These are phyloP conservation scores for Phyllosticta ampelicida DNA, from an alignment of 2,329 filamentous ascomycete genomes.

Conservation along the genomic window DNA sequence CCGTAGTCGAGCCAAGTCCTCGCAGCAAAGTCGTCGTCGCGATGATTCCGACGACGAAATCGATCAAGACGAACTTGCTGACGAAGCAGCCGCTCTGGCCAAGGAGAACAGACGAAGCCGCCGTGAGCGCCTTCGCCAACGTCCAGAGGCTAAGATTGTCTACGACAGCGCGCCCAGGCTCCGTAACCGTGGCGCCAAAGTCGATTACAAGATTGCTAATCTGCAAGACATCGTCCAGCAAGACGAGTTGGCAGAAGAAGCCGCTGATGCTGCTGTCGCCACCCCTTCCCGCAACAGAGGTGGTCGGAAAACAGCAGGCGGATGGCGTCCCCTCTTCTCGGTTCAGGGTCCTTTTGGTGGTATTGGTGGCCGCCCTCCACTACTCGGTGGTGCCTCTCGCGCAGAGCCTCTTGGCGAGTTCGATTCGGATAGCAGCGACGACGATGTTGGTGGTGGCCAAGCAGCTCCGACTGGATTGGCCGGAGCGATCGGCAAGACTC, in stretches of 20 bases:
- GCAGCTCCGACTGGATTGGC: constrained; percentile 71
- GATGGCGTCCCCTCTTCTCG: constrained; percentile 72
- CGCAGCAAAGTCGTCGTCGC: constrained; percentile 34
- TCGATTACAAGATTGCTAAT: constrained; percentile 80
- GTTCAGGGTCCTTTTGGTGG: constrained; percentile 91
- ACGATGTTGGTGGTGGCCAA: constrained; percentile 59
- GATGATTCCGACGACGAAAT: constrained; percentile 28
- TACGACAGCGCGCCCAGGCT: constrained; percentile 45
- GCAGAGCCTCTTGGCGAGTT: constrained; percentile 17
- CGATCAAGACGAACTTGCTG: constrained; percentile 38
- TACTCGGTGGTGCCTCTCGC: constrained; percentile 64
- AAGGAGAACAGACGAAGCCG: constrained; percentile 38
- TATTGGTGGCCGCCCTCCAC: constrained; percentile 58
- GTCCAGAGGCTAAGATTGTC: constrained; percentile 35
- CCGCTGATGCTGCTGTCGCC: constrained; percentile 46
- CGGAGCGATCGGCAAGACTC: constrained; percentile 36
- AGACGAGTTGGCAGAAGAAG: constrained; percentile 60
- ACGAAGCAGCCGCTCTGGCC: constrained; percentile 48
- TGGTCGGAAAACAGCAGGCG: constrained; percentile 39
- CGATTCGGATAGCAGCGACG: constrained; percentile 90
- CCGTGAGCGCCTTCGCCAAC: constrained; percentile 18
- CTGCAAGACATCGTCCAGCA: constrained; percentile 54
- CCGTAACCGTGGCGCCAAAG: constrained; percentile 55
- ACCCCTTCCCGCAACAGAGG: constrained; percentile 60
- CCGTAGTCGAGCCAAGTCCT: constrained; percentile 27